Evolutionary conservation across 129 eudicot species (phyloP).

Genomic region (Tagetes patula): DNA sequence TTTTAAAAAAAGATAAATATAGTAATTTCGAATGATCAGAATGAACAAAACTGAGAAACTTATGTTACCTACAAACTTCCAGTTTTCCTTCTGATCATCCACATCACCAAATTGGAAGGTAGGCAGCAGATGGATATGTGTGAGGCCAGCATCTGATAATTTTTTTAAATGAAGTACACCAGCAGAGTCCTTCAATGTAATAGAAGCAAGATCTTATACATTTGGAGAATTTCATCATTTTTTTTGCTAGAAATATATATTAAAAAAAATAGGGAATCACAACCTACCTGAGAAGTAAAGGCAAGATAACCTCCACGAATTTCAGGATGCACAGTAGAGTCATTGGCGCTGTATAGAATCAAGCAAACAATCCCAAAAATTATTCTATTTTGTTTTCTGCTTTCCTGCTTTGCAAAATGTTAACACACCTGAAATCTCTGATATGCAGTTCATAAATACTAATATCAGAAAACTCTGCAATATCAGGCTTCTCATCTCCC

Average conservation of each 20-base stretch:
- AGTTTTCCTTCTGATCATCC: slow-evolving; percentile 72
- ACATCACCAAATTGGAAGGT: slow-evolving; percentile 89
- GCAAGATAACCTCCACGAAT: slow-evolving; percentile 91
- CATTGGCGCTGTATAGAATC: slow-evolving; percentile 55
- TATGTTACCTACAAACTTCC: slow-evolving; percentile 72
- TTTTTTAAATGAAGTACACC: slow-evolving; percentile 75
- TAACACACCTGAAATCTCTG: slow-evolving; percentile 89
- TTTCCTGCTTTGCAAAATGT: slow-evolving; percentile 5
- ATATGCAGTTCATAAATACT: slow-evolving; percentile 89
- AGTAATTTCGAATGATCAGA: background rate
- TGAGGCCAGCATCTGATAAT: slow-evolving; percentile 79
- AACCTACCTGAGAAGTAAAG: slow-evolving; percentile 69
- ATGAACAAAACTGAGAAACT: slow-evolving; percentile 13
- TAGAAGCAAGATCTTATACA: background rate
- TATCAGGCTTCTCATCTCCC: slow-evolving; percentile 64
- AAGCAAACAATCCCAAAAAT: slow-evolving; percentile 5
- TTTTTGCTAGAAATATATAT: background rate
- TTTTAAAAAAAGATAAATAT: background rate
- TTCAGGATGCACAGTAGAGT: slow-evolving; percentile 61
- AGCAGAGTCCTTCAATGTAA: slow-evolving; percentile 75
- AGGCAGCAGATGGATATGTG: slow-evolving; percentile 93
- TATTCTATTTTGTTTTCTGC: background rate
- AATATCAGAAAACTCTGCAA: slow-evolving; percentile 69
- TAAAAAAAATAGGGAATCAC: background rate
- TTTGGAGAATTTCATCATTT: background rate